Conservation (phyloP, 345 rosid species). For the Ricinus communis region DNA sequence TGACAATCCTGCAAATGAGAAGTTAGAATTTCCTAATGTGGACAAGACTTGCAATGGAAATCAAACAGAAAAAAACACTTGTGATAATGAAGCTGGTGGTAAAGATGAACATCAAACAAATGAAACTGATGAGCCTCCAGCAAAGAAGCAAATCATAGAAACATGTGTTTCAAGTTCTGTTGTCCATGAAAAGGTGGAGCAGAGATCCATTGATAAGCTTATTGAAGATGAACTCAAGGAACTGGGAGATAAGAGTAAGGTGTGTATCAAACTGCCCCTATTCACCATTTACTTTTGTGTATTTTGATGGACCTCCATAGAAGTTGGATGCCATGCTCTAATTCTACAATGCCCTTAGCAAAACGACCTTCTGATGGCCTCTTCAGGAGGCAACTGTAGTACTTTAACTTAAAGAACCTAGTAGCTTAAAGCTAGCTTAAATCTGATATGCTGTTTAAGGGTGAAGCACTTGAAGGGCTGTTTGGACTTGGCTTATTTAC, state of each 20-base stretch:
- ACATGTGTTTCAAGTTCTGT: slow-evolving; percentile 32
- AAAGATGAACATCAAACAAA: slow-evolving; percentile 36
- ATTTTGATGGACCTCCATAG: neutral
- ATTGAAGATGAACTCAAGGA: slow-evolving; percentile 91
- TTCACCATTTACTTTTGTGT: neutral
- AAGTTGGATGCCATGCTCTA: neutral
- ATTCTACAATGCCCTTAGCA: too few species aligned
- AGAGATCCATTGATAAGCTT: slow-evolving; percentile 82
- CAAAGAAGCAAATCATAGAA: slow-evolving; percentile 64
- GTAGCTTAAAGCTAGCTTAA: too few species aligned
- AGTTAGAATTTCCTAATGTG: slow-evolving; percentile 18
- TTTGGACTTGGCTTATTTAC: too few species aligned
- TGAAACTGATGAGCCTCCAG: slow-evolving; percentile 53
- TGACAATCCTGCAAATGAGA: slow-evolving; percentile 26
- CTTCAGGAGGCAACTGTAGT: too few species aligned
- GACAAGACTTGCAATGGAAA: slow-evolving; percentile 30
- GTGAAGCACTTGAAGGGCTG: too few species aligned
- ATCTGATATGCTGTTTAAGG: too few species aligned
- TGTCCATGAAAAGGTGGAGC: slow-evolving; percentile 35
- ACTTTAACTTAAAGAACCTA: too few species aligned
- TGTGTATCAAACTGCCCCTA: slow-evolving; percentile 17
- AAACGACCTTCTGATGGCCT: too few species aligned
- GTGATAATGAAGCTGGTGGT: slow-evolving; percentile 25
- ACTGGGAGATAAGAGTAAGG: slow-evolving; percentile 95
- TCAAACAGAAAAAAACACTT: slow-evolving; percentile 28